Evolutionary conservation across 2,329 filamentous ascomycete species (phyloP).

Genomic region (Fusarium tupiense): DNA sequence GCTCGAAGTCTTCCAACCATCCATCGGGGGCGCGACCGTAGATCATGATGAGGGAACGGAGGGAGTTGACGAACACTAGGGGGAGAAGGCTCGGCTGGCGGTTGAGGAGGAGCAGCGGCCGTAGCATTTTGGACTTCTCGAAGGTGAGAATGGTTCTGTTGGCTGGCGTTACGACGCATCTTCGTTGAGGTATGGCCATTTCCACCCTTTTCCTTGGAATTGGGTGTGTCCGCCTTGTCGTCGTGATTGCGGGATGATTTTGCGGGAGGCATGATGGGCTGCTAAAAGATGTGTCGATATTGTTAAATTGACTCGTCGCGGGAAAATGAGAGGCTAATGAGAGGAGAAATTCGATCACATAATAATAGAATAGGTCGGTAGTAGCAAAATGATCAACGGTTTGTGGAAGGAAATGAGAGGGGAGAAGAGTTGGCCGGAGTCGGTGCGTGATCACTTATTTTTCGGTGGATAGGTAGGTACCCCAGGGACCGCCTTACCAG

Average conservation of each 20-base stretch:
- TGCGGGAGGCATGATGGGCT: constrained; percentile 54
- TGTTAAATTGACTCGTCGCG: background rate
- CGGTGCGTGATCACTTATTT: constrained; percentile 37
- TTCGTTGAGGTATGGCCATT: constrained; percentile 60
- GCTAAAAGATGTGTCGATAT: background rate
- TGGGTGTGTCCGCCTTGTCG: constrained; percentile 56
- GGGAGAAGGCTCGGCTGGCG: constrained; percentile 44
- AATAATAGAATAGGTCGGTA: constrained; percentile 30
- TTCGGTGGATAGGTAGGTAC: constrained; percentile 9
- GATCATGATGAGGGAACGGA: constrained; percentile 16
- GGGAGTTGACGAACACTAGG: constrained; percentile 47
- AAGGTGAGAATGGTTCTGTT: constrained; percentile 57
- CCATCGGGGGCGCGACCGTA: background rate
- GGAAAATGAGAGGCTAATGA: background rate
- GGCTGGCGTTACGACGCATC: constrained; percentile 65
- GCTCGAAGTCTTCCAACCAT: background rate
- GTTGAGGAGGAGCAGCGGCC: constrained; percentile 46
- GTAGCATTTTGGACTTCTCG: constrained; percentile 56
- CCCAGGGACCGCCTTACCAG: background rate
- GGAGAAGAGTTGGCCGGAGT: constrained; percentile 36
- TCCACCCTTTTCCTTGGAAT: constrained; percentile 58
- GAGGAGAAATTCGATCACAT: constrained; percentile 30
- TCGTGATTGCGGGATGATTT: constrained; percentile 59
- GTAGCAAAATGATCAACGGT: background rate
- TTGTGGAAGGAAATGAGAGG: constrained; percentile 34